Conservation (phyloP, 2,329 filamentous ascomycete genomes). For the Penicillium verrucosum region DNA sequence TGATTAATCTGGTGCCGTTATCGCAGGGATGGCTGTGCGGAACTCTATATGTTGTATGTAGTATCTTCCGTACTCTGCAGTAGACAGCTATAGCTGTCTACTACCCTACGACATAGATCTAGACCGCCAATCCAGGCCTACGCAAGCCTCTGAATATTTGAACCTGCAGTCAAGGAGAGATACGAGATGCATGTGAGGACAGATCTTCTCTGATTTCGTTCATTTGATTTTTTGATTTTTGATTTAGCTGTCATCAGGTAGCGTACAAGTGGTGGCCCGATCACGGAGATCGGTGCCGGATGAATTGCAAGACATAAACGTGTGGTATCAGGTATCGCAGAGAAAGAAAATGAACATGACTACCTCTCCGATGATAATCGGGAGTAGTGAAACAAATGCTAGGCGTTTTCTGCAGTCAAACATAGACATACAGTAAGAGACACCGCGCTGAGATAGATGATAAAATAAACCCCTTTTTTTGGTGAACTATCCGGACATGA, state of each 20-base stretch:
- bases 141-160: constrained; percentile 12
- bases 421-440: constrained; percentile 13
- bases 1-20: constrained; percentile 14
- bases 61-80: constrained; percentile 1
- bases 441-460: constrained; percentile 16
- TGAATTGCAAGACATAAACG: constrained; percentile 14
- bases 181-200: constrained; percentile 5
- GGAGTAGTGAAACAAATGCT: constrained; percentile 12
- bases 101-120: not conserved
- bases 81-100: constrained; percentile 5
- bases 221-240: constrained; percentile 11
- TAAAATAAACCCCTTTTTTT: constrained; percentile 17
- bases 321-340: constrained; percentile 34
- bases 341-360: constrained; percentile 3
- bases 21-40: constrained; percentile 14
- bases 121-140: constrained; percentile 21
- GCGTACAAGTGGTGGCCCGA: constrained; percentile 21
- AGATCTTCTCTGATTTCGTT: constrained; percentile 7
- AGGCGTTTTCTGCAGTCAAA: constrained; percentile 17
- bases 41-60: not conserved
- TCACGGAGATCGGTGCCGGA: not conserved
- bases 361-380: constrained; percentile 5
- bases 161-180: not conserved
- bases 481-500: constrained; percentile 9
- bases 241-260: constrained; percentile 11